Evolutionary conservation across 192 early-diverging fungal genomes (phyloP).

Genomic region (Coemansia sp.): DNA sequence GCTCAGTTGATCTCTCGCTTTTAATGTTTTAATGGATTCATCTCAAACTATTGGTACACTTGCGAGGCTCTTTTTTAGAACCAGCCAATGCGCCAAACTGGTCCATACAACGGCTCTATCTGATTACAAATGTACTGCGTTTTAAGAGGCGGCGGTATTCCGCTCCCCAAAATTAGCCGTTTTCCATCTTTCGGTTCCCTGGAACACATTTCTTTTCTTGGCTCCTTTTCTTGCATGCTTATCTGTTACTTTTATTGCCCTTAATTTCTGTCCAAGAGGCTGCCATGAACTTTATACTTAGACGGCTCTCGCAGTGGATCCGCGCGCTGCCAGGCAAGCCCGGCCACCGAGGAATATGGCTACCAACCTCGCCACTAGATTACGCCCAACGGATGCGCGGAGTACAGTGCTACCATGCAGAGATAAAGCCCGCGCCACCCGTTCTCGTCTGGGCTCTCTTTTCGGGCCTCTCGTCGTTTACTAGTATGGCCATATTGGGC

Average conservation of each 20-base stretch:
- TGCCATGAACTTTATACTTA: slow-evolving; percentile 23
- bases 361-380: slow-evolving; percentile 16
- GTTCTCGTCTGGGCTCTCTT: slow-evolving; percentile 33
- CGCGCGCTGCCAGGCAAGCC: slow-evolving; percentile 29
- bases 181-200: background rate
- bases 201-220: background rate
- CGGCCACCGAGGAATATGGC: slow-evolving; percentile 30
- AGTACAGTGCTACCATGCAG: slow-evolving; percentile 29
- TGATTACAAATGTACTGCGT: background rate
- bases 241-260: background rate
- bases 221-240: background rate
- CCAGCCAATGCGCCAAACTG: background rate
- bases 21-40: too few relatives aligned
- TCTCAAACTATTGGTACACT: too few relatives aligned
- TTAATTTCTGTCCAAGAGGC: background rate
- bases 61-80: background rate
- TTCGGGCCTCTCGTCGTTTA: slow-evolving; percentile 41
- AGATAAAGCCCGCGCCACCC: slow-evolving; percentile 24
- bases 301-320: slow-evolving; percentile 34
- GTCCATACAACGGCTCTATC: too few relatives aligned
- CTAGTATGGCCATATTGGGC: slow-evolving; percentile 21
- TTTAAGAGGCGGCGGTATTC: background rate
- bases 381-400: slow-evolving; percentile 42
- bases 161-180: background rate
- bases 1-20: slow-evolving; percentile 5